Conservation (phyloP, 257 asterid species). For the Oldenlandia corymbosa region DNA sequence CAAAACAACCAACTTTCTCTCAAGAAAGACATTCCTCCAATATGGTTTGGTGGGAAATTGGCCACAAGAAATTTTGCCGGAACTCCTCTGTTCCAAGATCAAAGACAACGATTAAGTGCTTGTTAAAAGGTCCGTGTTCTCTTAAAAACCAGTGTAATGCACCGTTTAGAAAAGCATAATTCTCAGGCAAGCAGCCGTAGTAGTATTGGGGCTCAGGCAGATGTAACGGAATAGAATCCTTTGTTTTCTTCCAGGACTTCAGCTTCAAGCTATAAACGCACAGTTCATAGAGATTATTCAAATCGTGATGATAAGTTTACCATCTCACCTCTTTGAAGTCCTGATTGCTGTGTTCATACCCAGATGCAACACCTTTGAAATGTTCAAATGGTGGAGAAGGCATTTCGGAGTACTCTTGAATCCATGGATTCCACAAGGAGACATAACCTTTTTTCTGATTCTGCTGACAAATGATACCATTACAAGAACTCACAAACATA, state of each 20-base stretch:
- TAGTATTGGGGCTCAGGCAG: background rate
- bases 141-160: background rate
- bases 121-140: background rate
- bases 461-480: background rate
- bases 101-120: background rate
- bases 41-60: background rate
- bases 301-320: background rate
- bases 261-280: background rate
- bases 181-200: background rate
- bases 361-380: background rate
- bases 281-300: background rate
- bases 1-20: background rate
- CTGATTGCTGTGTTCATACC: background rate
- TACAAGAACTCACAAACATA: background rate
- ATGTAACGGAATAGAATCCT: background rate
- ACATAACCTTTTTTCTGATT: background rate
- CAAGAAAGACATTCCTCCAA: background rate
- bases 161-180: background rate
- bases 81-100: background rate
- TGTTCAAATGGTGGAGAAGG: background rate
- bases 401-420: background rate
- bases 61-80: background rate
- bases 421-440: background rate
- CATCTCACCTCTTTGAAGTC: background rate
- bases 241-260: background rate